Evolutionary conservation across 2,329 filamentous ascomycete species (phyloP), one percentile per base, ranked within the genome.

Genomic region (Penicillium sp.): DNA sequence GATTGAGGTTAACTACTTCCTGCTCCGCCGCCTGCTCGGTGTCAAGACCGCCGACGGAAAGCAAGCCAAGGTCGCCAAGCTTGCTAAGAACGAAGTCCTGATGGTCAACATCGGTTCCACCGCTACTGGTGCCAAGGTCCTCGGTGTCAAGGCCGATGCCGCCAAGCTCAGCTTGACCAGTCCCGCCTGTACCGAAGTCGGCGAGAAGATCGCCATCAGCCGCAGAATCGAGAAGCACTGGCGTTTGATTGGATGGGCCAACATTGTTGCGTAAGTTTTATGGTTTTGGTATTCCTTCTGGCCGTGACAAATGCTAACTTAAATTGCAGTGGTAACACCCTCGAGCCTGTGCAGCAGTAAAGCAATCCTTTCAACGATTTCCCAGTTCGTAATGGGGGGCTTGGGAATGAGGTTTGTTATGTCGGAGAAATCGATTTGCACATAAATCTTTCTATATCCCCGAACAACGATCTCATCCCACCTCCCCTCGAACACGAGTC

Each of bases 41-140:
- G 94, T 99, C 69, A 92, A 95, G 80, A 96, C 94, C 44, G 91
- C 93, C 61, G 94, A 99, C 67, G 94, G 94, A 74, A 99, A 99
- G 83, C 94, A 97, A 79, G 93, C 93, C 71, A 99, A 99, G 88
- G 94, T 99, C 65, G 91, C 92, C 68, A 99, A 99, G 82, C 83
- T 99, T 63, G 83, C 91, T 55, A 99, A 97, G 87, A 97, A 96
- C 79, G 94, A 99, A 77, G 91, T 97, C 70, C 88, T 99, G 77
- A 97, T 99, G 94, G 94, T 99, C 64, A 99, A 99, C 82, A 99
- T 99, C 73, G 94, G 94, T 60, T 96, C 91, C 36, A 97, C 93
- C 10, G 95, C 94, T 44, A 97, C 93, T 14, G 94, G 94, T 77
- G 94, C 94, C 65, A 99, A 97, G 85, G 91, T 99, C 51, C 85